These are phyloP conservation scores for Phytophthora agathidicida DNA, from an alignment of 352 stramenopile genomes.

Conservation along the genomic window DNA sequence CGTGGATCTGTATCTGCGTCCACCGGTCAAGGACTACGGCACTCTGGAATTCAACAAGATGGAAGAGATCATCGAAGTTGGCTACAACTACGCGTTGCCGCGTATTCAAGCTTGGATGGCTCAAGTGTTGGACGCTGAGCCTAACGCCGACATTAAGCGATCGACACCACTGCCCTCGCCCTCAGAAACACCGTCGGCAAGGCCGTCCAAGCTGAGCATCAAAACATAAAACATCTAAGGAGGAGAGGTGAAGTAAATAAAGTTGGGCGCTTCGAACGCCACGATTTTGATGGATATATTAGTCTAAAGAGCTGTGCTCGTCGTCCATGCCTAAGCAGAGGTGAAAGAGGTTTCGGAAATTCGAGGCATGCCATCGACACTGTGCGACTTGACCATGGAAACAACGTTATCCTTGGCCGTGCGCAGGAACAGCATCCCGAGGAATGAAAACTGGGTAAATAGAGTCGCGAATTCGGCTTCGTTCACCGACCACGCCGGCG, in stretches of 20 bases:
- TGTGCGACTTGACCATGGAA: conserved; percentile 52
- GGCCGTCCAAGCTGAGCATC: conserved; percentile 24
- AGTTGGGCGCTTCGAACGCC: conserved; percentile 11
- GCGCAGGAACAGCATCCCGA: conserved; percentile 68
- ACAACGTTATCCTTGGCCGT: conserved; percentile 72
- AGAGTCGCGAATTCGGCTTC: conserved; percentile 48
- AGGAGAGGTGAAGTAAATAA: conserved; percentile 21
- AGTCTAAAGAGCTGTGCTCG: conserved; percentile 10
- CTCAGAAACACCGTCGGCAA: conserved; percentile 3
- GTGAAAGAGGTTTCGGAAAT: conserved; percentile 60
- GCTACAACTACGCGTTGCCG: conserved; percentile 83
- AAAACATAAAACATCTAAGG: too few relatives aligned
- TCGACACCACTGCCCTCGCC: conserved; percentile 21
- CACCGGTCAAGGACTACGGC: conserved; percentile 88
- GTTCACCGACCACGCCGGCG: conserved; percentile 41
- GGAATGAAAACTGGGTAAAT: conserved; percentile 65
- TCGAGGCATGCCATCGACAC: conserved; percentile 51
- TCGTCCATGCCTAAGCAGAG: background rate
- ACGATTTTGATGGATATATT: conserved; percentile 21
- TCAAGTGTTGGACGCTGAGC: conserved; percentile 58
- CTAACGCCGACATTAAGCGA: conserved; percentile 66
- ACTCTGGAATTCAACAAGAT: conserved; percentile 94
- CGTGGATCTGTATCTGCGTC: conserved; percentile 90
- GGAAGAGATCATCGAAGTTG: conserved; percentile 89
- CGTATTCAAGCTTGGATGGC: conserved; percentile 65